phyloP scores from a whole-genome alignment of 345 rosid species.

The Populus deltoides region DNA sequence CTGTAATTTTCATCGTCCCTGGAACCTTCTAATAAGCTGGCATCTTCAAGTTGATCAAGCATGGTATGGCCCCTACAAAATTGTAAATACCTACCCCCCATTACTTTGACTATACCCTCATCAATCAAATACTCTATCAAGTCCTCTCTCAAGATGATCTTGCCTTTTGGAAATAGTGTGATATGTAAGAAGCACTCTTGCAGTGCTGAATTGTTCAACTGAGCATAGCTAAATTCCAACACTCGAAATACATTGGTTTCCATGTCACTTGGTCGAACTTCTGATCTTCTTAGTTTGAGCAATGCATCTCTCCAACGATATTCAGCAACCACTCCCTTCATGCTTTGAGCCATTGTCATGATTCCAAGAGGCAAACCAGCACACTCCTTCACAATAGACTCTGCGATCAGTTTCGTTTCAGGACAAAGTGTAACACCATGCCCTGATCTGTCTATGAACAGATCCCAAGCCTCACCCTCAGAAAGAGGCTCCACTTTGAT shows the following conservation, averaged over 20 bases:
- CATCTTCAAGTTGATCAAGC: no score
- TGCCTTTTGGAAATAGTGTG: conserved; percentile 17
- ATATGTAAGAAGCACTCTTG: conserved; percentile 24
- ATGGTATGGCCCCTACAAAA: no score
- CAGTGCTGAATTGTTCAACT: background rate
- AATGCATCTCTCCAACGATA: conserved; percentile 13
- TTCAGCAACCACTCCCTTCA: conserved; percentile 14
- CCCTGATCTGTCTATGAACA: background rate
- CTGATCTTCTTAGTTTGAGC: background rate
- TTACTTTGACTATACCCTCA: no score
- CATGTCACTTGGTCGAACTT: background rate
- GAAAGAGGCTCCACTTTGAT: no score
- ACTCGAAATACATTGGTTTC: background rate
- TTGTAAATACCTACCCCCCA: fast-evolving
- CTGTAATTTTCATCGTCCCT: no score
- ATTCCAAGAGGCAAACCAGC: conserved; percentile 19
- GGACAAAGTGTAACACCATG: background rate
- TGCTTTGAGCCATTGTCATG: background rate
- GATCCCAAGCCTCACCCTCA: background rate
- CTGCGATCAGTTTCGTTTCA: background rate
- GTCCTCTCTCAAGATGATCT: background rate
- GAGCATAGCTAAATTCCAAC: background rate
- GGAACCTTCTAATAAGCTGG: no score
- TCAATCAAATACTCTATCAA: background rate
- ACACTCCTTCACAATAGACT: conserved; percentile 8